Evolutionary conservation across 345 rosid species (phyloP).

Genomic region (Syzygium grande): DNA sequence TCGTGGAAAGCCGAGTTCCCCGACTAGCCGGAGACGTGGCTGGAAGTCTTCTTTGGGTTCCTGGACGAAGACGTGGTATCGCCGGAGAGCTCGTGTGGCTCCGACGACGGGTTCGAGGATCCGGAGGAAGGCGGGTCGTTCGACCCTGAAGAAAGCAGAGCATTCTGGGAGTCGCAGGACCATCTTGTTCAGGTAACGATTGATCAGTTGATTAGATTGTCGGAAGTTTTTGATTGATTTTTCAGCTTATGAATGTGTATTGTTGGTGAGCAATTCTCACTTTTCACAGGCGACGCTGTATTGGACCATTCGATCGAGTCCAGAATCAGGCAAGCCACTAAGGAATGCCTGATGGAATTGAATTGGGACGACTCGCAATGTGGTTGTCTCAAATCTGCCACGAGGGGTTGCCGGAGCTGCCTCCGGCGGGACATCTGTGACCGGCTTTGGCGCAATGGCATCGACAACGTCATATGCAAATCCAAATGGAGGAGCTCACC

Average conservation of each 20-base stretch:
- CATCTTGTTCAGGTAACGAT: constrained; percentile 64
- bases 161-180: constrained; percentile 70
- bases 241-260: not conserved
- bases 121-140: constrained; percentile 5
- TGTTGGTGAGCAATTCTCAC: not conserved
- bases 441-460: constrained; percentile 48
- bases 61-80: constrained; percentile 24
- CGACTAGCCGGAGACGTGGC: constrained; percentile 41
- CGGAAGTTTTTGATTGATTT: not conserved
- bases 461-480: constrained; percentile 47
- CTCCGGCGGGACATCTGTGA: constrained; percentile 36
- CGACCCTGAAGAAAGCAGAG: constrained; percentile 32
- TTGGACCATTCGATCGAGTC: constrained; percentile 59
- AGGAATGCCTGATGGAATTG: constrained; percentile 39
- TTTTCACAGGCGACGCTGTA: constrained; percentile 53
- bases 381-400: constrained; percentile 29
- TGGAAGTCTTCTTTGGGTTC: constrained; percentile 56
- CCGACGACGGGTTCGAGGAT: constrained; percentile 6
- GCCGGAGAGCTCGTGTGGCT: constrained; percentile 6
- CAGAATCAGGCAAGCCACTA: constrained; percentile 54
- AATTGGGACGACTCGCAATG: constrained; percentile 23
- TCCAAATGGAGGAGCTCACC: constrained; percentile 77
- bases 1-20: constrained; percentile 19
- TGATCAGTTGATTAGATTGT: not conserved
- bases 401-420: constrained; percentile 55